Evolutionary conservation across 2,329 filamentous ascomycete species (phyloP).

Genomic region (Zalaria obscura): DNA sequence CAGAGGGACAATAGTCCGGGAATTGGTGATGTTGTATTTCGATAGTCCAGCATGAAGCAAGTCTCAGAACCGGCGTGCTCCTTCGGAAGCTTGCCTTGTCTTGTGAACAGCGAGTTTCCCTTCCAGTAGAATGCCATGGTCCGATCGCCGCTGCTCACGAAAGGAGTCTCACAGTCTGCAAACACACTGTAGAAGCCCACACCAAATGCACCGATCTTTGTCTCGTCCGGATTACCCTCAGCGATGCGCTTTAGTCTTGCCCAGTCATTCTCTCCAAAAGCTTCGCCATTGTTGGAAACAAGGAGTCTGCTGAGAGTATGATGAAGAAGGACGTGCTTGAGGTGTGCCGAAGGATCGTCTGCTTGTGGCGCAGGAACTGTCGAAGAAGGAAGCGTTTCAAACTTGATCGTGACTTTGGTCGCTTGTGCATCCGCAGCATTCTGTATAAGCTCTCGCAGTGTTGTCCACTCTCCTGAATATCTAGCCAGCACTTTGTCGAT

Average conservation of each 20-base stretch:
- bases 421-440: slow-evolving; percentile 97
- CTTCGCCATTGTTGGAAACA: slow-evolving; percentile 81
- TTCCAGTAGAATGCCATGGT: slow-evolving; percentile 99
- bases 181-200: slow-evolving; percentile 99
- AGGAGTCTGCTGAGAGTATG: slow-evolving; percentile 79
- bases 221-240: slow-evolving; percentile 98
- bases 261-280: slow-evolving; percentile 88
- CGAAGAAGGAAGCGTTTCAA: slow-evolving; percentile 78
- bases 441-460: slow-evolving; percentile 83
- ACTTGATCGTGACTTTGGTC: slow-evolving; percentile 75
- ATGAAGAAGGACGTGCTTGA: slow-evolving; percentile 73
- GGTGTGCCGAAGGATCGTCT: slow-evolving; percentile 51
- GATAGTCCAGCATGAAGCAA: slow-evolving; percentile 87
- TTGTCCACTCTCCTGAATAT: slow-evolving; percentile 89
- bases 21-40: slow-evolving; percentile 73
- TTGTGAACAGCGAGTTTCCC: slow-evolving; percentile 90
- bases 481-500: slow-evolving; percentile 96
- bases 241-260: slow-evolving; percentile 85
- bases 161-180: slow-evolving; percentile 93
- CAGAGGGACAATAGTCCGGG: slow-evolving; percentile 75
- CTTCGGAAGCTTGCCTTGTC: slow-evolving; percentile 60
- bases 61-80: slow-evolving; percentile 52
- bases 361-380: slow-evolving; percentile 55
- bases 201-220: slow-evolving; percentile 96
- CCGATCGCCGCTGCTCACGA: slow-evolving; percentile 81